phyloP scores from a whole-genome alignment of 768 basidiomycete genomes.

The Lactarius vividus region DNA sequence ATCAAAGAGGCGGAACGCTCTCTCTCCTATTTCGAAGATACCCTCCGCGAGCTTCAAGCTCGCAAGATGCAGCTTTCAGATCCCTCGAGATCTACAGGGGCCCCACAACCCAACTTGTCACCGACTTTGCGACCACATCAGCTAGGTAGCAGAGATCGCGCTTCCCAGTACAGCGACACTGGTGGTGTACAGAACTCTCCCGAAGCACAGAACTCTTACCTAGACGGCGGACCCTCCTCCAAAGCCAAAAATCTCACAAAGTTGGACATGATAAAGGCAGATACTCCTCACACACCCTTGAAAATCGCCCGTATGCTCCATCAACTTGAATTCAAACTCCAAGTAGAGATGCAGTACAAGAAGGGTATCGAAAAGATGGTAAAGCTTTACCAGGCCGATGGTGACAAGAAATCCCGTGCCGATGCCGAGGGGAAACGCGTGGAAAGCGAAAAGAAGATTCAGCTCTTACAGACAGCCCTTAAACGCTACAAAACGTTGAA shows the following conservation, averaged over 20 bases:
- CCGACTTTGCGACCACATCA: constrained; percentile 19
- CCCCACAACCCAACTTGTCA: constrained; percentile 15
- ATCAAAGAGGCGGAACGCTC: constrained; percentile 84
- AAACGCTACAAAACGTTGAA: constrained; percentile 96
- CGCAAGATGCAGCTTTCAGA: constrained; percentile 65
- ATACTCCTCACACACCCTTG: constrained; percentile 92
- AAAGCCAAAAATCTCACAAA: constrained; percentile 73
- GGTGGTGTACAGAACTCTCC: constrained; percentile 31
- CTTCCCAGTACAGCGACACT: constrained; percentile 17
- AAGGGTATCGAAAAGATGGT: constrained; percentile 99
- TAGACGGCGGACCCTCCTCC: constrained; percentile 39
- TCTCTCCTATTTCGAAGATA: constrained; percentile 84
- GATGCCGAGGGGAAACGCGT: constrained; percentile 93
- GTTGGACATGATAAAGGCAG: constrained; percentile 94
- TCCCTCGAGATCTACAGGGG: constrained; percentile 45
- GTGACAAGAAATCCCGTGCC: constrained; percentile 91
- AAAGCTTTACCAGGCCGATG: constrained; percentile 92
- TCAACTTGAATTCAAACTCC: constrained; percentile 98
- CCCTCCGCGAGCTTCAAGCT: constrained; percentile 76
- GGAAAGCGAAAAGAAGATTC: constrained; percentile 96
- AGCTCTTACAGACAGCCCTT: constrained; percentile 85
- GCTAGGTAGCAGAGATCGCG: constrained; percentile 20
- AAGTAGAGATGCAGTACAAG: constrained; percentile 98
- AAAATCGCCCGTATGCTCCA: constrained; percentile 98
- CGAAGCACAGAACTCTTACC: constrained; percentile 35